A percentile compares a stretch with the other conserved stretches of the same genome.
These are phyloP conservation scores for Amanita muscaria DNA, from an alignment of 768 basidiomycete species.

Conservation along the genomic window DNA sequence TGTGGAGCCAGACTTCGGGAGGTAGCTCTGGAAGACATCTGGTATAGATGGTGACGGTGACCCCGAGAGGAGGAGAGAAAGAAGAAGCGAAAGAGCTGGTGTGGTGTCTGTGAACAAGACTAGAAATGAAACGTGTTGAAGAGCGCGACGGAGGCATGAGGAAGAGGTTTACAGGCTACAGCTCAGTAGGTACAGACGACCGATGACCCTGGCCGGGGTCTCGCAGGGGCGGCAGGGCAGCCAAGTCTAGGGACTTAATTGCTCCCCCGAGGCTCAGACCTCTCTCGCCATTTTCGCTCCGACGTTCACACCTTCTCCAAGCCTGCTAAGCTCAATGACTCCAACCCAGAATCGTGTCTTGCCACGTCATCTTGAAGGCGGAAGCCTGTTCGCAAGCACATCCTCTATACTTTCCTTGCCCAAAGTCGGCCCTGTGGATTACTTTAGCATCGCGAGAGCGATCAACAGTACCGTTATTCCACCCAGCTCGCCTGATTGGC, in stretches of 20 bases:
- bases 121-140: no score
- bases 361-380: slow-evolving; percentile 3
- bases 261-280: slow-evolving; percentile 9
- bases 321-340: background rate
- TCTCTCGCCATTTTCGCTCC: slow-evolving; percentile 6
- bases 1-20: slow-evolving; percentile 56
- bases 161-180: no score
- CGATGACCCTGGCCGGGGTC: no score
- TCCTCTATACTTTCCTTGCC: slow-evolving; percentile 6
- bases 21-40: slow-evolving; percentile 36
- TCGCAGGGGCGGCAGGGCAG: no score
- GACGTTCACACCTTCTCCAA: background rate
- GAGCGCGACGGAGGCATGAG: no score
- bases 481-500: slow-evolving; percentile 43
- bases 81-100: background rate
- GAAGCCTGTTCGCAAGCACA: slow-evolving; percentile 7
- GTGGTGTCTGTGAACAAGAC: no score
- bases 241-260: no score
- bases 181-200: no score
- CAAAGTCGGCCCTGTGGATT: slow-evolving; percentile 36
- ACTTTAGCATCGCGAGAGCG: slow-evolving; percentile 42
- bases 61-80: background rate
- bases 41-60: background rate
- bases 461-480: slow-evolving; percentile 5
- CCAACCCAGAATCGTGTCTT: slow-evolving; percentile 7